phyloP scores from a whole-genome alignment of 495 filamentous ascomycete genomes.

The Tuber calosporum region DNA sequence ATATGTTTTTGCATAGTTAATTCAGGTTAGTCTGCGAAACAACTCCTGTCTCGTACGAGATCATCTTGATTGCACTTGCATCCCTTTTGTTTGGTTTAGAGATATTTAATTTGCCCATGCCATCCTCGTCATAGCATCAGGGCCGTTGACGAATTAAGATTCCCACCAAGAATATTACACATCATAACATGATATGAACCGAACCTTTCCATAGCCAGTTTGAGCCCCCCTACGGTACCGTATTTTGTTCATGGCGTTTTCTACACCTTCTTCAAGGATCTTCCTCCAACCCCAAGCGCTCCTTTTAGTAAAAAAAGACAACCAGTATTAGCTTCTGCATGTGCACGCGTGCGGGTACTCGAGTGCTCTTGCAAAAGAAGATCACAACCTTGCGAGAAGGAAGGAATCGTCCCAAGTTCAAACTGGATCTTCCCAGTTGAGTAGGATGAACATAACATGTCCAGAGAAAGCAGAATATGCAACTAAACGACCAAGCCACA shows the following conservation, averaged over 20 bases:
- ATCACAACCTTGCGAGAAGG: constrained; percentile 7
- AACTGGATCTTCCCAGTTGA: constrained; percentile 22
- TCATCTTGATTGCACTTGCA: too few species aligned
- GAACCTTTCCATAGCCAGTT: constrained; percentile 1
- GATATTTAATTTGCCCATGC: not conserved
- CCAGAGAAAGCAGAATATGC: constrained; percentile 9
- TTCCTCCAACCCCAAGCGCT: constrained; percentile 32
- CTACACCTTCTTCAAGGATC: constrained; percentile 23
- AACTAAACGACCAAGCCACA: constrained; percentile 9
- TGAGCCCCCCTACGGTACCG: constrained; percentile 5
- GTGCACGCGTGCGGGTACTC: constrained; percentile 23
- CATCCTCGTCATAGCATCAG: not conserved
- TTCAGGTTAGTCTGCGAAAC: too few species aligned
- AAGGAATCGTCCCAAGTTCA: constrained; percentile 15
- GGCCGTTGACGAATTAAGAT: not conserved
- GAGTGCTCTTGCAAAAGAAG: constrained; percentile 4
- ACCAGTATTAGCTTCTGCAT: constrained; percentile 23
- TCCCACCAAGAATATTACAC: constrained; percentile 18
- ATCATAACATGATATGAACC: constrained; percentile 27
- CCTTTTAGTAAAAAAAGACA: constrained; percentile 24
- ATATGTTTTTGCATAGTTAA: too few species aligned
- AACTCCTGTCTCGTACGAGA: too few species aligned
- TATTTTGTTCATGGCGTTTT: constrained; percentile 13
- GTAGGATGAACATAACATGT: constrained; percentile 13
- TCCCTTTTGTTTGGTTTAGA: not conserved